phyloP scores from a whole-genome alignment of 257 asterid species.

The Nicotiana benthamiana region DNA sequence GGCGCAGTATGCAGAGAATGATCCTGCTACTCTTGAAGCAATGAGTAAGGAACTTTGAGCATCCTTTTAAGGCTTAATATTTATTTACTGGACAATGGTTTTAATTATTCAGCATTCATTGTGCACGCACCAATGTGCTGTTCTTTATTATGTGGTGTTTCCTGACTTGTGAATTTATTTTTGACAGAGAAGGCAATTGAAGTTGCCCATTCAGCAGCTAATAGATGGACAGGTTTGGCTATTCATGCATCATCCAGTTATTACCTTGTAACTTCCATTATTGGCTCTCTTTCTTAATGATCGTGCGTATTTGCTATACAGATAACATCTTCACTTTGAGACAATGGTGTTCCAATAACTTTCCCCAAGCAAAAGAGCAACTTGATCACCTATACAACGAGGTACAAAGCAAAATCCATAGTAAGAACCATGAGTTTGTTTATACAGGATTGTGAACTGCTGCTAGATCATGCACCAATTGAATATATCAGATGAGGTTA shows the following conservation, averaged over 20 bases:
- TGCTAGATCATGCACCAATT: not conserved
- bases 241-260: slow-evolving; percentile 6
- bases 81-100: not conserved
- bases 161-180: slow-evolving; percentile 3
- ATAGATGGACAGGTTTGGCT: slow-evolving; percentile 90
- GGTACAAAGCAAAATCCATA: slow-evolving; percentile 31
- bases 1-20: slow-evolving; percentile 66
- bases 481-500: not conserved
- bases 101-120: not conserved
- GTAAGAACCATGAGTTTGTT: not conserved
- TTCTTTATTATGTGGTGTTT: not conserved
- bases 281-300: not conserved
- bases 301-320: slow-evolving; percentile 20
- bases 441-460: not conserved
- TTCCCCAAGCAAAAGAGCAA: slow-evolving; percentile 95
- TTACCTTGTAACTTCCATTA: not conserved
- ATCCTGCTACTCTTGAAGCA: slow-evolving; percentile 85
- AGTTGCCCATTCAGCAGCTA: slow-evolving; percentile 85
- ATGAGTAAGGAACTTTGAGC: slow-evolving; percentile 49
- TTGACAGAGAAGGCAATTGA: slow-evolving; percentile 61
- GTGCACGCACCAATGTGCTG: not conserved
- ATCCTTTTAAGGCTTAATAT: slow-evolving; percentile 4
- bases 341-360: slow-evolving; percentile 90
- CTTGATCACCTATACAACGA: slow-evolving; percentile 80
- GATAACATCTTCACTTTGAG: slow-evolving; percentile 88